phyloP scores from a whole-genome alignment of 192 early-diverging fungal species.

The Coemansia sp. region DNA sequence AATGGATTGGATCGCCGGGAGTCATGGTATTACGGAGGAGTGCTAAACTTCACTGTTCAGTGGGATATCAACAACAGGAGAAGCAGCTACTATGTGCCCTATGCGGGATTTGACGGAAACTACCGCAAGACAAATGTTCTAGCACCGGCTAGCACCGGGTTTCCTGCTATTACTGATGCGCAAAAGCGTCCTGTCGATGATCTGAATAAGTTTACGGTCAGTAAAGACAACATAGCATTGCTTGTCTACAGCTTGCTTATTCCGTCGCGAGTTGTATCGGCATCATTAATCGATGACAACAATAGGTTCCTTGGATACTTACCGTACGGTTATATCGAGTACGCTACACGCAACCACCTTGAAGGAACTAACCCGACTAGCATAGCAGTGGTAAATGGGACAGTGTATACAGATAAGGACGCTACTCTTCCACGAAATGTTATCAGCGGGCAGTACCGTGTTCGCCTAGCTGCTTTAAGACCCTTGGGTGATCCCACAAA shows the following conservation, averaged over 20 bases:
- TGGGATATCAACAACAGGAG: conserved; percentile 11
- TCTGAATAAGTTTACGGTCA: conserved; percentile 1
- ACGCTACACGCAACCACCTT: conserved; percentile 15
- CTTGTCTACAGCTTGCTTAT: conserved; percentile 21
- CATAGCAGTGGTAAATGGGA: conserved; percentile 6
- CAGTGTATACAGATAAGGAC: conserved; percentile 21
- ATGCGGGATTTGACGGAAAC: conserved; percentile 49
- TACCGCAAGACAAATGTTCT: conserved; percentile 27
- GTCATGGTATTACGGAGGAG: conserved; percentile 58
- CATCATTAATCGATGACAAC: conserved; percentile 11
- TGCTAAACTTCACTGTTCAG: conserved; percentile 26
- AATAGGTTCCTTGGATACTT: conserved; percentile 29
- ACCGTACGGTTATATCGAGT: conserved; percentile 34
- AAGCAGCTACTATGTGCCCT: conserved; percentile 32
- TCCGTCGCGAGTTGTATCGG: conserved; percentile 21
- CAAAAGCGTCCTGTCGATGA: neutral
- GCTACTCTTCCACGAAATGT: conserved; percentile 1
- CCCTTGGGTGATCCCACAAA: conserved; percentile 37
- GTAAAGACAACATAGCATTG: neutral
- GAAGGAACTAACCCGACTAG: neutral
- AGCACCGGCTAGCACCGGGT: neutral
- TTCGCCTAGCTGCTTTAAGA: conserved; percentile 23
- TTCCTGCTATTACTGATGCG: conserved; percentile 19
- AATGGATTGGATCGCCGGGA: conserved; percentile 25
- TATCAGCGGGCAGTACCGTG: conserved; percentile 38